These are phyloP conservation scores for Calcarisporium arbuscula DNA, from an alignment of 2,329 filamentous ascomycete genomes.

Conservation along the genomic window DNA sequence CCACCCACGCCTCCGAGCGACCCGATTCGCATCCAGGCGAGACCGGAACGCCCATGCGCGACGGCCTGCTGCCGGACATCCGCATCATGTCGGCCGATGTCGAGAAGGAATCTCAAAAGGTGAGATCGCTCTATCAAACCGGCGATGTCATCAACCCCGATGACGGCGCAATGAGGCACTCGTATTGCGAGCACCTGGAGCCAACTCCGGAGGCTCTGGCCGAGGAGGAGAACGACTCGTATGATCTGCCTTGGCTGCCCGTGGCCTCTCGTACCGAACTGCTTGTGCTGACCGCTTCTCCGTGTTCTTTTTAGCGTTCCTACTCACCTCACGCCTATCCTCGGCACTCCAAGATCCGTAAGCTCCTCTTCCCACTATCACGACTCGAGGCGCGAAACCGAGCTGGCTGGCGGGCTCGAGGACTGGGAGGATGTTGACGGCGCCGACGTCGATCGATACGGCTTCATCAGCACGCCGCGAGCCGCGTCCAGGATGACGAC, in stretches of 20 bases:
- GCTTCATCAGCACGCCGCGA: constrained; percentile 52
- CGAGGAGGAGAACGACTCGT: constrained; percentile 49
- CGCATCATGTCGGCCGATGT: constrained; percentile 47
- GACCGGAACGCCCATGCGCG: too few relatives aligned
- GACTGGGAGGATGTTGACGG: constrained; percentile 61
- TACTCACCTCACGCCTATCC: constrained; percentile 22
- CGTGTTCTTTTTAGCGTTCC: constrained; percentile 16
- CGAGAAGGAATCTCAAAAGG: constrained; percentile 60
- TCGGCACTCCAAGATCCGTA: constrained; percentile 34
- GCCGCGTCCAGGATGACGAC: constrained; percentile 35
- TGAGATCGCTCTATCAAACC: constrained; percentile 59
- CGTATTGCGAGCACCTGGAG: constrained; percentile 41
- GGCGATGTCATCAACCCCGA: constrained; percentile 48
- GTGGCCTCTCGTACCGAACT: constrained; percentile 16
- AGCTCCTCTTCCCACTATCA: constrained; percentile 38
- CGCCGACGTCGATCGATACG: constrained; percentile 59
- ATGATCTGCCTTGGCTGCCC: constrained; percentile 44
- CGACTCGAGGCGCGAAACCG: constrained; percentile 34
- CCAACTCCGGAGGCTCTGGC: constrained; percentile 45
- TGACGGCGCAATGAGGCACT: constrained; percentile 41
- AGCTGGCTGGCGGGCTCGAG: constrained; percentile 54
- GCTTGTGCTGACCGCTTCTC: constrained; percentile 20
- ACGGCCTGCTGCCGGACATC: constrained; percentile 41
- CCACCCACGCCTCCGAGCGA: constrained; percentile 12
- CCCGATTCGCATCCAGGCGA: constrained; percentile 5